These are phyloP conservation scores for Hypoxylon sp. DNA, from an alignment of 2,329 filamentous ascomycete genomes.

Conservation along the genomic window DNA sequence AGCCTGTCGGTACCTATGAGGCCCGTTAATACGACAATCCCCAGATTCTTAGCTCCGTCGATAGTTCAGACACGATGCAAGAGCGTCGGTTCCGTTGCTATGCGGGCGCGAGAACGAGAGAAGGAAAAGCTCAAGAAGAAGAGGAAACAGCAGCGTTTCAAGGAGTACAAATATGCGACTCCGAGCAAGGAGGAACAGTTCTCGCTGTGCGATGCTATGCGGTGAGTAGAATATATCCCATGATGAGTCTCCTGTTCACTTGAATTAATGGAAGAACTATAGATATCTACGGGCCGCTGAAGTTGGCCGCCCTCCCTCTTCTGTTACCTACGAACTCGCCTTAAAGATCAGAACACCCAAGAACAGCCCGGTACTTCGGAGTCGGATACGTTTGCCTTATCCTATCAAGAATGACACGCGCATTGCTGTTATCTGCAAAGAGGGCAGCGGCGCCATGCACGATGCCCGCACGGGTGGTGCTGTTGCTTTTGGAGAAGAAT, in stretches of 20 bases:
- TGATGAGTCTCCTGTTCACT: conserved; percentile 17
- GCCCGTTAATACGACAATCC: conserved; percentile 61
- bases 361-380: conserved; percentile 88
- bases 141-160: conserved; percentile 74
- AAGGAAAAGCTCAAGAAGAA: conserved; percentile 70
- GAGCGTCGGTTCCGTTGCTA: conserved; percentile 48
- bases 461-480: conserved; percentile 86
- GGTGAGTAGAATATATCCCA: conserved; percentile 65
- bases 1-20: conserved; percentile 61
- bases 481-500: conserved; percentile 85
- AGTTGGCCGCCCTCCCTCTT: conserved; percentile 82
- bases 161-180: conserved; percentile 74
- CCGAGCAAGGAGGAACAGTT: conserved; percentile 79
- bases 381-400: conserved; percentile 88
- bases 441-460: conserved; percentile 79
- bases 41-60: conserved; percentile 65
- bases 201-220: conserved; percentile 91
- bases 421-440: conserved; percentile 92
- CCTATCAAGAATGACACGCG: conserved; percentile 89
- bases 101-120: conserved; percentile 62
- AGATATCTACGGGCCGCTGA: conserved; percentile 94
- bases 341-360: conserved; percentile 86
- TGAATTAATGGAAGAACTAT: conserved; percentile 40
- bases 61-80: conserved; percentile 62
- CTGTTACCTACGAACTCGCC: conserved; percentile 89